Conservation (phyloP, 371 early-diverging fungal species). For the Rhizopus sp. region DNA sequence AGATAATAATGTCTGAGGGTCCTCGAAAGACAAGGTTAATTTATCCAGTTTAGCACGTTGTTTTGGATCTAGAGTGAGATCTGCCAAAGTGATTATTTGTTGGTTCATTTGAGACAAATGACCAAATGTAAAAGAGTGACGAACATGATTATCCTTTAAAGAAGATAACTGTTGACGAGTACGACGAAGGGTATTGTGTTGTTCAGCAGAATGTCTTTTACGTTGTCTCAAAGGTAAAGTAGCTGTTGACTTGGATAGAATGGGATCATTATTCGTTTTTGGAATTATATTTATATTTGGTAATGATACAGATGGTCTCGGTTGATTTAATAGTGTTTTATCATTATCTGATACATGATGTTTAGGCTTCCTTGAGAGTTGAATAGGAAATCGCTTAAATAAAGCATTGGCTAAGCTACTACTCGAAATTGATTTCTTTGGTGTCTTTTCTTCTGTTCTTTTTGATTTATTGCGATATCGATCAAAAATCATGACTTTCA, state of each 20-base stretch:
- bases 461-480: conserved; percentile 39
- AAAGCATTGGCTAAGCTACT: conserved; percentile 35
- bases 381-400: conserved; percentile 36
- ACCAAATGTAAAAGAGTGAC: conserved; percentile 35
- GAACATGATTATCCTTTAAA: conserved; percentile 8
- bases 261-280: conserved; percentile 4
- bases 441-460: conserved; percentile 21
- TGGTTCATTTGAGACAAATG: conserved; percentile 16
- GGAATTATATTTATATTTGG: conserved; percentile 27
- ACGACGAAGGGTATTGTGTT: conserved; percentile 2
- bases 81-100: conserved; percentile 8
- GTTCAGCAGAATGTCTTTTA: conserved; percentile 33
- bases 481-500: conserved; percentile 37
- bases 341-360: conserved; percentile 12
- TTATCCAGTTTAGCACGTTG: conserved; percentile 20
- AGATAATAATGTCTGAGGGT: conserved; percentile 12
- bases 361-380: conserved; percentile 23
- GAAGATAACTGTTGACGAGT: conserved; percentile 13
- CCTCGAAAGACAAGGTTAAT: conserved; percentile 3
- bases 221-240: conserved; percentile 13
- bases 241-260: conserved; percentile 2
- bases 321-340: conserved; percentile 14
- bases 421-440: conserved; percentile 18
- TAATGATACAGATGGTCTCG: conserved; percentile 44
- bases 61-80: conserved; percentile 9